Evolutionary conservation across 306 rosid species (phyloP), one percentile per base, ranked within the genome.

Genomic region (Ceratonia siliqua): DNA sequence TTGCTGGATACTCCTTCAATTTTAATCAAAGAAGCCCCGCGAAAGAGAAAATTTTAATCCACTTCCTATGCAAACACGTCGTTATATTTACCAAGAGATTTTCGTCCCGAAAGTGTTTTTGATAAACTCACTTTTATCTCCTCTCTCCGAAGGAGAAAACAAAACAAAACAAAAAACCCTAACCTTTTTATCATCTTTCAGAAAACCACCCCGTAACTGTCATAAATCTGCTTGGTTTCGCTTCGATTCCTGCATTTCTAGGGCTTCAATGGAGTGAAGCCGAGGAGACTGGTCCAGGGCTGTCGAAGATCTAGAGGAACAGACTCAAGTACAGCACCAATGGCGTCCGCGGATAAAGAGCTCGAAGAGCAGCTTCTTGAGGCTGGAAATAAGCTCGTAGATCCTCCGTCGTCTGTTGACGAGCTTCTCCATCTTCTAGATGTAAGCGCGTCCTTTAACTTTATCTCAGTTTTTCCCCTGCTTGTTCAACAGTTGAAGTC

Each of bases 291-390:
- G 65, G 49, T 57, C 24, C 42, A 77, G 18, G 77, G 78, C 61
- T 70, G 13, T 39, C 52, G 64, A 77, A 87, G 93, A 89, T 92
- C 96, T 88, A 68, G 75, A 62, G 64, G 46, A 39, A 1, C 9
- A 42, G 32, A 76, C 8, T 71, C 66, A 36, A 43, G 54, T 9
- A 28, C 66, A n/a, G 41, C 46, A 72, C 17, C 63, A 73, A 93
- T 93, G 98, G 92, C 89, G 53, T 82, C 92, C 28, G 8, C 86
- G 4, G 97, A 93, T 20, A 85, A 68, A 28, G 96, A 89, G 73
- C 93, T 91, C 42, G 89, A 91, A 69, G 81, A 76, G 6, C 86
- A 86, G 86, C 97, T 93, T 27, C 18, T 76, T 15, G 85, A 89
- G 84, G 95, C 94, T 69, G 98, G 97, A 1, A 79, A 72, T 55